Evolutionary conservation across 2,329 filamentous ascomycete genomes (phyloP), one percentile per base, ranked within the genome.

Genomic region (Apiospora koreana): DNA sequence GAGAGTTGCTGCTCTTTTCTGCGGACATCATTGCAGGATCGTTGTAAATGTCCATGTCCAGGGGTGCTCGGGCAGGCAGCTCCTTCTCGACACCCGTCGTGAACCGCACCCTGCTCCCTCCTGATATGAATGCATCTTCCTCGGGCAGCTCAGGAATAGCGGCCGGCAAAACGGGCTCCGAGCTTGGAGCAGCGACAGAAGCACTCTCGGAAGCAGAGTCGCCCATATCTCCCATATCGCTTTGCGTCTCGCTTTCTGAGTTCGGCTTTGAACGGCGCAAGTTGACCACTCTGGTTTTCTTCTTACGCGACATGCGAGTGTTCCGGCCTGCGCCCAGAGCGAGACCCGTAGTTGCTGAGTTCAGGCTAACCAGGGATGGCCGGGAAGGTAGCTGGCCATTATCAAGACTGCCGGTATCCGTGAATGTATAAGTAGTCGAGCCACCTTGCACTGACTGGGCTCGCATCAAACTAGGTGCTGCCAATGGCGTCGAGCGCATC

Each of bases 221-320:
- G 21, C 54, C 54, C 54, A 42, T 41, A 6, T 85, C 86, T 28
- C 85, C 84, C 14, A 84, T 84, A 16, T 88, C 88, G 46, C 86
- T 88, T 38, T 84, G 80, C 48, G 83, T 83, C 35, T 86, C 85
- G 41, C 78, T 80, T 71, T 87, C 86, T 2, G 85, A 83, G 71
- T 86, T 86, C 4, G 85, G 83, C 75, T 87, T 88, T 72, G 88
- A 85, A 72, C 87, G 89, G n/a, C 94, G 88, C 18, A 97, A 84
- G 77, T 97, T 94, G 71, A 97, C 93, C 18, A 97, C 91, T 25
- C 94, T 87, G 71, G 89, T 94, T 87, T 95, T 97, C 85, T 93
- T 93, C 83, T 93, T 95, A 69, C 93, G 89, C 43, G 89, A 86
- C 28, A 86, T 85, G 72, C 92, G 88, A 58, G 87, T 83, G 74